These are phyloP conservation scores for Cryphonectria parasitica DNA, from an alignment of 2,329 filamentous ascomycete species.

Conservation along the genomic window DNA sequence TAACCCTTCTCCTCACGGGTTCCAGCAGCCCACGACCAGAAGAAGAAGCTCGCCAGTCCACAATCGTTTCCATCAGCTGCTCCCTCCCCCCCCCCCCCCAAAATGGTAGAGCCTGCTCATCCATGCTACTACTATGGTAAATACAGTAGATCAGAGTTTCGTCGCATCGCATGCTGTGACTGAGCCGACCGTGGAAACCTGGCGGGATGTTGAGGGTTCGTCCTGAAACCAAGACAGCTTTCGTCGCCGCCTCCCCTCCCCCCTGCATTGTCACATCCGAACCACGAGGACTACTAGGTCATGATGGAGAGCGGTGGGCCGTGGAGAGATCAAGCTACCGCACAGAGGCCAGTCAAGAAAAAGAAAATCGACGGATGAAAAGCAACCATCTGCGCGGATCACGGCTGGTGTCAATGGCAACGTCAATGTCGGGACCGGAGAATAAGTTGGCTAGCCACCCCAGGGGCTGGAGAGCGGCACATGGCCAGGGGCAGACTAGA, in stretches of 20 bases:
- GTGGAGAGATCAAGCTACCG: neutral
- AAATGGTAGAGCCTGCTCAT: neutral
- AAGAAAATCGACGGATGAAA: neutral
- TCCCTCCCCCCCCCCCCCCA: no score
- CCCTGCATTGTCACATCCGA: slow-evolving; percentile 27
- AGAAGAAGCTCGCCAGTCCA: slow-evolving; percentile 17
- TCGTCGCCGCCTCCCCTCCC: neutral
- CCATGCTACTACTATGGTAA: neutral
- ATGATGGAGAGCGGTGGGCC: slow-evolving; percentile 11
- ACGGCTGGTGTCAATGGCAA: neutral
- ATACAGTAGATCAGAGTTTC: slow-evolving; percentile 7
- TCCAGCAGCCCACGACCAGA: neutral
- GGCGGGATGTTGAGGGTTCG: slow-evolving; percentile 7
- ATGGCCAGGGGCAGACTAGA: slow-evolving; percentile 2
- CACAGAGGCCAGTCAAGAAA: slow-evolving; percentile 2
- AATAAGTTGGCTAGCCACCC: slow-evolving; percentile 1
- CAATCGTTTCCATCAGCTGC: neutral
- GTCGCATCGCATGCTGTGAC: slow-evolving; percentile 9
- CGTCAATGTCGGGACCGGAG: neutral
- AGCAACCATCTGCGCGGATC: neutral
- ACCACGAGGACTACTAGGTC: slow-evolving; percentile 19
- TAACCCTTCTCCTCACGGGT: slow-evolving; percentile 18
- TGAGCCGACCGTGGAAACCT: neutral
- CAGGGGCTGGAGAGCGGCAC: neutral
- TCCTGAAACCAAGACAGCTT: slow-evolving; percentile 23